Conservation (phyloP, 441 rosid species). For the Pelargonium citronellum region DNA sequence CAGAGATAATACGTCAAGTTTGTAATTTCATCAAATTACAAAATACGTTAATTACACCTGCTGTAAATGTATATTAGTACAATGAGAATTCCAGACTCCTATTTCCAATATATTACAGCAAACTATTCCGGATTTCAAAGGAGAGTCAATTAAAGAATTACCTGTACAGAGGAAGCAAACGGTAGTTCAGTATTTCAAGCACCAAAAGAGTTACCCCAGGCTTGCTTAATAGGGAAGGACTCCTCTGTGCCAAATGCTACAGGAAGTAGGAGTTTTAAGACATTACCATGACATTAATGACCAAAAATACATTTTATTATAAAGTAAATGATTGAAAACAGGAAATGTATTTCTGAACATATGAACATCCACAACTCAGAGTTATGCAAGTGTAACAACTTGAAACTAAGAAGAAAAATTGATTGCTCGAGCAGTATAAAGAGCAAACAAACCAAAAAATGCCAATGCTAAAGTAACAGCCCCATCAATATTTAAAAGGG, state of each 20-base stretch:
- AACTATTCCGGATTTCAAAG: slow-evolving; percentile 14
- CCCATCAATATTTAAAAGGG: slow-evolving; percentile 1
- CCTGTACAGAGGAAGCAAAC: slow-evolving; percentile 97
- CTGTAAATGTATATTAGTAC: not conserved
- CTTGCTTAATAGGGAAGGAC: slow-evolving; percentile 76
- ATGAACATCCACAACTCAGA: not conserved
- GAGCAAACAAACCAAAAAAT: not conserved
- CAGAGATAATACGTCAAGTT: slow-evolving; percentile 18
- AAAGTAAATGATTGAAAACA: slow-evolving; percentile 1
- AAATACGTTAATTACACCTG: not conserved
- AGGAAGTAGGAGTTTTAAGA: slow-evolving; percentile 28
- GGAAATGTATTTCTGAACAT: slow-evolving; percentile 15
- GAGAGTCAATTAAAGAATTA: slow-evolving; percentile 24
- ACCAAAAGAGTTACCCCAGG: slow-evolving; percentile 84
- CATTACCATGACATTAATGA: slow-evolving; percentile 13
- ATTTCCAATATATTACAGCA: slow-evolving; percentile 12
- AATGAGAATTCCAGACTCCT: not conserved
- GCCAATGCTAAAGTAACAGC: not conserved
- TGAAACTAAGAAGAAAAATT: not conserved
- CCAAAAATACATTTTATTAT: slow-evolving; percentile 10
- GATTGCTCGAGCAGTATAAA: not conserved
- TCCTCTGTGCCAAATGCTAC: slow-evolving; percentile 91
- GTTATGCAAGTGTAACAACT: not conserved
- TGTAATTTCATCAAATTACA: slow-evolving; percentile 16
- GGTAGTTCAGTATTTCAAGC: slow-evolving; percentile 88